Evolutionary conservation across 1,139 yeast species (phyloP).

Genomic region (Meyerozyma guilliermondii): DNA sequence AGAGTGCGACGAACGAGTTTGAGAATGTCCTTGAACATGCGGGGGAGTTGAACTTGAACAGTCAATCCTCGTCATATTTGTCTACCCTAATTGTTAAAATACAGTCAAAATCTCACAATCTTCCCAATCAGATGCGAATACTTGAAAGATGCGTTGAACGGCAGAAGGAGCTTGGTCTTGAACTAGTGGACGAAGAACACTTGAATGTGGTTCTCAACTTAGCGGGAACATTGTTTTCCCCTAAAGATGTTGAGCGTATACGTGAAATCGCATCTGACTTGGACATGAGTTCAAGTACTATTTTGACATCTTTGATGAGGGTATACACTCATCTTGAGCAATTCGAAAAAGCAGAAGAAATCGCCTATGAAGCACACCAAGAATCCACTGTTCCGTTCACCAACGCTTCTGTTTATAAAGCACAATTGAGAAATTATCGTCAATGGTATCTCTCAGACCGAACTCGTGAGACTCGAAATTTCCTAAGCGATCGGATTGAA

Average conservation of each 20-base stretch:
- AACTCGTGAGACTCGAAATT: conserved; percentile 2
- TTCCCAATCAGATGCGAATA: conserved; percentile 34
- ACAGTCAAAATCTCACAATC: conserved; percentile 32
- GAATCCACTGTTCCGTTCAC: conserved; percentile 25
- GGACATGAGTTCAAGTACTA: conserved; percentile 12
- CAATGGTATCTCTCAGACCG: conserved; percentile 19
- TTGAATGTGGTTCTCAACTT: conserved; percentile 15
- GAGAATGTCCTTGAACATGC: conserved; percentile 14
- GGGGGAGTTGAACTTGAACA: conserved; percentile 18
- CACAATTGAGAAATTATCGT: conserved; percentile 28
- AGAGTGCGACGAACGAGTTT: conserved; percentile 29
- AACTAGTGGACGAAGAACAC: conserved; percentile 16
- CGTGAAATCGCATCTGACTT: conserved; percentile 15
- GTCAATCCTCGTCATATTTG: conserved; percentile 26
- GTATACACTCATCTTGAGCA: conserved; percentile 28
- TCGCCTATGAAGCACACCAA: conserved; percentile 26
- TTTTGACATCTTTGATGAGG: conserved; percentile 17
- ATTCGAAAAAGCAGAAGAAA: conserved; percentile 28
- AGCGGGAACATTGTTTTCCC: conserved; percentile 19
- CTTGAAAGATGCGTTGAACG: conserved; percentile 27
- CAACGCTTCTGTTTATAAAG: conserved; percentile 21
- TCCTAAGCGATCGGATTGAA: conserved; percentile 8
- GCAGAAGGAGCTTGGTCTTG: conserved; percentile 12
- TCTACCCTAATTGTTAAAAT: conserved; percentile 38
- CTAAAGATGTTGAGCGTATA: conserved; percentile 19